Evolutionary conservation across 2,329 filamentous ascomycete species (phyloP).

Genomic region (Aspergillus fumigatiaffinis): DNA sequence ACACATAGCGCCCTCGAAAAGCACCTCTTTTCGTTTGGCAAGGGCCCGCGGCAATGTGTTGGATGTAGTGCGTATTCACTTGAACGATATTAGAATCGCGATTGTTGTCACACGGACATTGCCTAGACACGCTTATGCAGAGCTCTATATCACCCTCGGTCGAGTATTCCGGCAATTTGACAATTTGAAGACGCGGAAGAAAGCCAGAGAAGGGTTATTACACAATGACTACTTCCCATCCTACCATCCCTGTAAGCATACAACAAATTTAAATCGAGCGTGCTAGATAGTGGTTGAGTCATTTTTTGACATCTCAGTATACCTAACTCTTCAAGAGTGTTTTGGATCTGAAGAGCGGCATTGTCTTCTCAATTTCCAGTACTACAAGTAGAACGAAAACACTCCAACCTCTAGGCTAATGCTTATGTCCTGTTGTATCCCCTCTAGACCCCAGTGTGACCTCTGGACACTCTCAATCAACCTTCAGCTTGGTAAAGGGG

Average conservation of each 20-base stretch:
- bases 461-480: too few relatives aligned
- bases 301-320: too few relatives aligned
- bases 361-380: too few relatives aligned
- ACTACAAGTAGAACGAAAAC: background rate
- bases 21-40: conserved; percentile 37
- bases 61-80: conserved; percentile 25
- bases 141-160: conserved; percentile 32
- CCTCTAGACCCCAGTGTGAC: too few relatives aligned
- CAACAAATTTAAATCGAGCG: conserved; percentile 19
- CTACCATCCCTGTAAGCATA: conserved; percentile 14
- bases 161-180: conserved; percentile 28
- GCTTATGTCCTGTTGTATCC: too few relatives aligned
- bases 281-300: background rate
- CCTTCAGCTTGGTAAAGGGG: too few relatives aligned
- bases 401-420: conserved; percentile 15
- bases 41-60: conserved; percentile 31
- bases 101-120: background rate
- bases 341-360: too few relatives aligned
- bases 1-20: conserved; percentile 18
- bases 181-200: conserved; percentile 15
- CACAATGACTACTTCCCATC: conserved; percentile 30
- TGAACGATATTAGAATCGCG: too few relatives aligned
- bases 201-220: conserved; percentile 19
- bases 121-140: conserved; percentile 30
- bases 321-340: too few relatives aligned